Evolutionary conservation across 257 asterid species (phyloP), one percentile per base, ranked within the genome.

Genomic region (Primulina tabacum): DNA sequence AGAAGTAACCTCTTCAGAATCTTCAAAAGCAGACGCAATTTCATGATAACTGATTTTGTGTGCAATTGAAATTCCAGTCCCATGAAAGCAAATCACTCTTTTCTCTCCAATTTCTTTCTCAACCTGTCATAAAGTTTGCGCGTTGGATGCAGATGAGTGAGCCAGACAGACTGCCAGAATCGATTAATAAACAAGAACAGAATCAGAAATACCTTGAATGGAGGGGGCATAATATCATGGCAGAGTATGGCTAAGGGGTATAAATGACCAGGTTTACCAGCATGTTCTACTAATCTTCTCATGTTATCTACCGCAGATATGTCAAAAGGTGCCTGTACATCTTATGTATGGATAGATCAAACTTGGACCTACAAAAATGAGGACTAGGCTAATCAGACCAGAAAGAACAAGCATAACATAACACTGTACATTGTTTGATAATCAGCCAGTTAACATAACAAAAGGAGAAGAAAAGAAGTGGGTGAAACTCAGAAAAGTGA

Each of bases 91-190:
- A 69, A 92, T 82, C 62, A 81, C 62, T 81, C 98, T 80, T 80
- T 83, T 85, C 88, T 92, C 98, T 30, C 98, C 96, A 60, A 92
- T 85, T 50, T 92, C 93, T 86, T 89, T 92, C 84, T 92, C 95
- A 73, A 92, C 92, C 98, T 92, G 71, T 66, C 12, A 38, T 77
- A 21, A 67, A 72, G 3, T 64, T 29, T 67, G 11, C 9, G 10
- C 65, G 65, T 71, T 24, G 71, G 57, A 65, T 21, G 58, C 34
- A 74, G 60, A 57, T 33, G 69, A 76, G 34, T 11, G 35, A 33
- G 26, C 56, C 33, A 60, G 26, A 47, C 29, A 11, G 18, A 14
- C 37, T 60, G 18, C 17, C 16, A 11, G 12, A 37, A 12, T 33
- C 55, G 62, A 68, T 35, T 43, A 4, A 20, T 61, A 68, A 53